Conservation (phyloP, 305 asterid species). For the Fraxinus platypoda region DNA sequence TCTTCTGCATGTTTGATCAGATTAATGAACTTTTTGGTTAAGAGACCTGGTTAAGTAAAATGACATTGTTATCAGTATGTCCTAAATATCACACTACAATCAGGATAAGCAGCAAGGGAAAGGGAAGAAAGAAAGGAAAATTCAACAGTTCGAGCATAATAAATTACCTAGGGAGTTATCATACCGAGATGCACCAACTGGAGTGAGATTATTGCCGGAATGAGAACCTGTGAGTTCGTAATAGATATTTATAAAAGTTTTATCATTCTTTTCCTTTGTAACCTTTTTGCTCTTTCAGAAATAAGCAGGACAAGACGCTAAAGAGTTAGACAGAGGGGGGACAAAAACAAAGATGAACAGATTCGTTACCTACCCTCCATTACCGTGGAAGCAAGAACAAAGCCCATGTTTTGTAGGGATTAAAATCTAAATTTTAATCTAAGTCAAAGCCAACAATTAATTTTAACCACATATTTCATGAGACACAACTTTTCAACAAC, state of each 20-base stretch:
- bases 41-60: conserved; percentile 18
- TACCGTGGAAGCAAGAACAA: conserved; percentile 53
- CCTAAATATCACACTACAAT: neutral
- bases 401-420: neutral
- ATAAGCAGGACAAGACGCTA: neutral
- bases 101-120: neutral
- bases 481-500: neutral
- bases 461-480: neutral
- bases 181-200: conserved; percentile 17
- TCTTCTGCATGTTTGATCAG: conserved; percentile 22
- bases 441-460: neutral
- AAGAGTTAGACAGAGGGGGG: neutral
- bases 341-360: conserved; percentile 23
- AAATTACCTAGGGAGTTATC: conserved; percentile 21
- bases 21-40: conserved; percentile 21
- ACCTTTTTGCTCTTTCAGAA: neutral
- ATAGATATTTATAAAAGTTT: neutral
- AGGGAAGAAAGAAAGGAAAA: neutral
- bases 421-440: neutral
- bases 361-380: conserved; percentile 34
- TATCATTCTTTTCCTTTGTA: neutral
- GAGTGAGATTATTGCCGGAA: conserved; percentile 17
- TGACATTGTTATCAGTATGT: neutral
- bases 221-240: conserved; percentile 17
- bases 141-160: neutral